phyloP scores from a whole-genome alignment of 2,329 filamentous ascomycete species.

The Phaeosphaeria sp. region DNA sequence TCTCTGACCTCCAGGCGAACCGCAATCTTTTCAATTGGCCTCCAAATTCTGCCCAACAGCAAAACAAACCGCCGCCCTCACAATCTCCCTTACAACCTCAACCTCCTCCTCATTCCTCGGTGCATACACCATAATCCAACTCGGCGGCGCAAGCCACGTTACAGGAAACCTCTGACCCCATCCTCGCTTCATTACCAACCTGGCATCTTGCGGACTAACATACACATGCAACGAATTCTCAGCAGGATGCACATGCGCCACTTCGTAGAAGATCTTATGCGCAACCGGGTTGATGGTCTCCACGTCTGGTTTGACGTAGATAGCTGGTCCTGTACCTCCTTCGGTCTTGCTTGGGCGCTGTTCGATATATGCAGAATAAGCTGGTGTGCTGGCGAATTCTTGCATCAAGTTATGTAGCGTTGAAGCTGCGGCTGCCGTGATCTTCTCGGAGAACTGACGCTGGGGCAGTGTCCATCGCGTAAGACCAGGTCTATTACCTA shows the following conservation, averaged over 20 bases:
- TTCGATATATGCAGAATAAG: conserved; percentile 29
- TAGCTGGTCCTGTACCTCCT: conserved; percentile 40
- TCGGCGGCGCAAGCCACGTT: conserved; percentile 36
- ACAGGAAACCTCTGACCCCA: conserved; percentile 74
- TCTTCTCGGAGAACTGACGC: conserved; percentile 30
- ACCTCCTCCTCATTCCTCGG: conserved; percentile 74
- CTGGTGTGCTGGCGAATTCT: conserved; percentile 20
- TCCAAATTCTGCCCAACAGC: conserved; percentile 45
- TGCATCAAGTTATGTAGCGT: conserved; percentile 31
- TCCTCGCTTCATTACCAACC: conserved; percentile 71
- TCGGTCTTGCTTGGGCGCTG: conserved; percentile 36
- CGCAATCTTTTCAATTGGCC: not conserved
- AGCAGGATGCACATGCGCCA: conserved; percentile 73
- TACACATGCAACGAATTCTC: conserved; percentile 81
- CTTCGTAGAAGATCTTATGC: conserved; percentile 41
- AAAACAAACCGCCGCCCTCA: conserved; percentile 77
- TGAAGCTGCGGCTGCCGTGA: conserved; percentile 25
- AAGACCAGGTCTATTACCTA: conserved; percentile 24
- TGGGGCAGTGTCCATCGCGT: conserved; percentile 42
- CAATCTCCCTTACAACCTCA: conserved; percentile 70
- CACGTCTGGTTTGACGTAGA: conserved; percentile 36
- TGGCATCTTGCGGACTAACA: conserved; percentile 78
- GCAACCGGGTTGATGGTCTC: conserved; percentile 34
- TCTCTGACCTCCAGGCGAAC: not conserved
- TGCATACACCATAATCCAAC: conserved; percentile 74